Base-by-base conservation (phyloP, 164 flowering plant species). In the Vitis riparia region DNA sequence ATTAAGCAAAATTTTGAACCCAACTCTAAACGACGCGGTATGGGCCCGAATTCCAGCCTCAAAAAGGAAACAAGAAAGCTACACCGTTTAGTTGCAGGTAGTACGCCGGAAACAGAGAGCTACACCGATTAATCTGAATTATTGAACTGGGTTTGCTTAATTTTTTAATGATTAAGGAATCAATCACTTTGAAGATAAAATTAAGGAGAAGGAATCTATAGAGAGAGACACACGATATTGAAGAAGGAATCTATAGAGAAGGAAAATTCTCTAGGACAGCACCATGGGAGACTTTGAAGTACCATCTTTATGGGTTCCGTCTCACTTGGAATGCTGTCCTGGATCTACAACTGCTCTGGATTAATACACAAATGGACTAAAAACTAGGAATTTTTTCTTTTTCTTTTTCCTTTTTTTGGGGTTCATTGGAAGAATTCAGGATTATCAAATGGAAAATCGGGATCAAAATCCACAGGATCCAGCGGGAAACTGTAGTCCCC, bases 381-480 rank as follows among this genome's bases (percentile, higher is more conserved):
- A 11, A 4, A 10, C 8, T 15, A 23, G 11, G 19, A 16, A 10
- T 11, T 3, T 23, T 65, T 65, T 65, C 23, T 27, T 27, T 67
- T 67, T 37, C 11, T 48, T 7, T 27, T 15, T n/a, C 27, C 27
- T 23, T 23, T 3, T 1, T 2, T 8, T 5, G 62, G 37, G 23
- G 13, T 9, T 51, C 11, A 70, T 11, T 63, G 19, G 52, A 72
- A 76, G 44, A 67, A 77, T 9, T 69, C 79, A 1, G 56, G 14
- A 49, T 51, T 47, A 68, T 79, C 83, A 3, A 86, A 75, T 11
- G 70, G 76, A 74, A 84, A 81, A 79, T 72, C 50, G 1, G 79
- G 68, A 57, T 84, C 87, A 29, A 91, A 79, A 5, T 83, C 84
- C 48, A 76, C 29, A 4, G 70, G 53, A 14, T 76, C 86, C 51